These are phyloP conservation scores for Maudiozyma humilis DNA, from an alignment of 1,139 yeast genomes.

Conservation along the genomic window DNA sequence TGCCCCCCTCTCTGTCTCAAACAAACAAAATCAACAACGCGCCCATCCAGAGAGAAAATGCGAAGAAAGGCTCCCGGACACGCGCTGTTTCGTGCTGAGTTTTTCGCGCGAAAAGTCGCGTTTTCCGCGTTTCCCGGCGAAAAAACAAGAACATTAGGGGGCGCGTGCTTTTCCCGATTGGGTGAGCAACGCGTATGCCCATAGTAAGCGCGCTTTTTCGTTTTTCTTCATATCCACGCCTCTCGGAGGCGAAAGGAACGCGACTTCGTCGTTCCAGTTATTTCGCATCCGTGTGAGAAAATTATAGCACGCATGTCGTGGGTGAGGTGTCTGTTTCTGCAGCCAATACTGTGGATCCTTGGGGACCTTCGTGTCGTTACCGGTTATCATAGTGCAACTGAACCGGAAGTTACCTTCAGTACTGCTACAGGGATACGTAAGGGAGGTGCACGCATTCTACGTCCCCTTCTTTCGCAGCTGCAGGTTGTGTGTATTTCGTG, in stretches of 20 bases:
- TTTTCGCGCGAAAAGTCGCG: constrained; percentile 24
- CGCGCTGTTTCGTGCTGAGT: constrained; percentile 39
- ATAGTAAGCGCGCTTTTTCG: constrained; percentile 49
- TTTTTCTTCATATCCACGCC: constrained; percentile 47
- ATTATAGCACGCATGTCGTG: not conserved
- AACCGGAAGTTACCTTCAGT: no score
- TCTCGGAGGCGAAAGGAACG: constrained; percentile 18
- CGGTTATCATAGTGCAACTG: no score
- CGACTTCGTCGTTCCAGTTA: constrained; percentile 22
- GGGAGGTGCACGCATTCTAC: no score
- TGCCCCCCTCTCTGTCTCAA: not conserved
- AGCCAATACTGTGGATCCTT: no score
- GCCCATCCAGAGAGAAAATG: not conserved
- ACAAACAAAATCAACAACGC: not conserved
- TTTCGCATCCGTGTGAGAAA: constrained; percentile 24
- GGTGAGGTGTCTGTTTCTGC: no score
- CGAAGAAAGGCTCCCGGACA: constrained; percentile 9
- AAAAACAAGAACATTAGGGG: not conserved
- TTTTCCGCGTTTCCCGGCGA: constrained; percentile 9
- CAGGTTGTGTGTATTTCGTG: no score
- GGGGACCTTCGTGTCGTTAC: no score
- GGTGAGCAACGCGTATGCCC: constrained; percentile 41
- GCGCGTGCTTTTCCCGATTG: constrained; percentile 38
- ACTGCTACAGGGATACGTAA: no score
- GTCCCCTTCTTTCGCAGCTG: no score